A percentile compares a stretch with the other conserved stretches of the same genome.
These are phyloP conservation scores for Thalassiosira exigua DNA, from an alignment of 352 stramenopile genomes.

Conservation along the genomic window DNA sequence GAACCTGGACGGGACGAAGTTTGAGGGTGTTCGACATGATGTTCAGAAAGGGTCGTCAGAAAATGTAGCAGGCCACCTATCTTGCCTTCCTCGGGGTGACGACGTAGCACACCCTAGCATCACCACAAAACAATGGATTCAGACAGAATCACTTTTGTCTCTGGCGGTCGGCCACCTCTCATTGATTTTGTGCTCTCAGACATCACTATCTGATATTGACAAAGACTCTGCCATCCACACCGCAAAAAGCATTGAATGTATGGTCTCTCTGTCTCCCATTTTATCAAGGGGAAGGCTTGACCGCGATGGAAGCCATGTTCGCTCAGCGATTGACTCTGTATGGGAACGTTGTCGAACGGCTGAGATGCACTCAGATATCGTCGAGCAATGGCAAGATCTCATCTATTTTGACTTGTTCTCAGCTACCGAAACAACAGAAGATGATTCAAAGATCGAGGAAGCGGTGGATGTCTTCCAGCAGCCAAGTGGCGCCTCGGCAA, in stretches of 20 bases:
- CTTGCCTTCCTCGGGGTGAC: neutral
- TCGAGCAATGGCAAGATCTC: conserved; percentile 60
- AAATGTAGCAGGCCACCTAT: conserved; percentile 46
- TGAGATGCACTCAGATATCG: conserved; percentile 36
- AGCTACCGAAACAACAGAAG: conserved; percentile 34
- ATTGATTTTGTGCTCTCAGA: conserved; percentile 62
- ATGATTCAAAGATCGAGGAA: conserved; percentile 29
- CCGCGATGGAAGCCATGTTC: conserved; percentile 38
- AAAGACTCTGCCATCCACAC: neutral
- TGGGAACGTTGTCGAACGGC: conserved; percentile 35
- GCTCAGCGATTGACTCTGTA: conserved; percentile 50
- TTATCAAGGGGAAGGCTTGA: conserved; percentile 50
- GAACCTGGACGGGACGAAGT: conserved; percentile 76
- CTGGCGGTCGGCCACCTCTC: conserved; percentile 75
- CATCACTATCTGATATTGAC: conserved; percentile 55
- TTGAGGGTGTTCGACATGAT: conserved; percentile 79
- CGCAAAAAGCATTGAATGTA: conserved; percentile 21
- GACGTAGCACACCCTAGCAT: neutral
- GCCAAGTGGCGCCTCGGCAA: conserved; percentile 21
- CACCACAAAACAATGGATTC: conserved; percentile 23
- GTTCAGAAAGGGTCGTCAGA: conserved; percentile 68
- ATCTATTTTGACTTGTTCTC: conserved; percentile 51
- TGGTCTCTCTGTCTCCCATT: conserved; percentile 46
- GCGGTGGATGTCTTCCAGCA: conserved; percentile 41
- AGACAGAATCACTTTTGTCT: conserved; percentile 67